Evolutionary conservation across 495 filamentous ascomycete species (phyloP).

Genomic region (Penicillium argentinense): DNA sequence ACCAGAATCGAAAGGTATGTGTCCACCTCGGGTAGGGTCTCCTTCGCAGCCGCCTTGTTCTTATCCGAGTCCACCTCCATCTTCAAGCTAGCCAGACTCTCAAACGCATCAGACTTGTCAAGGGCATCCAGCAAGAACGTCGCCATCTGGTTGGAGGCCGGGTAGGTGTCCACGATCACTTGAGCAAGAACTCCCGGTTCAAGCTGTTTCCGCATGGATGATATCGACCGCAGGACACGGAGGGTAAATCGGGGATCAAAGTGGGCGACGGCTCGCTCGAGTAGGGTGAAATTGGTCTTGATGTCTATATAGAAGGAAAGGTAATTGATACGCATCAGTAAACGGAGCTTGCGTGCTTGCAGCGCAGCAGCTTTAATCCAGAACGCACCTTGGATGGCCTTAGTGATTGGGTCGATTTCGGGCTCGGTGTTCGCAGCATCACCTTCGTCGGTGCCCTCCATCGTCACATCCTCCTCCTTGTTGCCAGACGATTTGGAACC

Average conservation of each 20-base stretch:
- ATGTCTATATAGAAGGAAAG: conserved; percentile 61
- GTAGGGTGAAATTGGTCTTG: conserved; percentile 84
- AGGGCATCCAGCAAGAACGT: conserved; percentile 68
- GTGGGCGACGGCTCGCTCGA: conserved; percentile 87
- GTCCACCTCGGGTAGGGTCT: conserved; percentile 85
- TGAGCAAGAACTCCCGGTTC: conserved; percentile 76
- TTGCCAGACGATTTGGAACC: conserved; percentile 63
- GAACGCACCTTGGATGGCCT: conserved; percentile 62
- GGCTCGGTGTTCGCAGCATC: conserved; percentile 52
- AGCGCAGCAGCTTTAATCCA: conserved; percentile 5
- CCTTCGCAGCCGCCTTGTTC: conserved; percentile 51
- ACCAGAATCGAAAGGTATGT: conserved; percentile 86
- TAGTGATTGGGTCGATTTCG: conserved; percentile 58
- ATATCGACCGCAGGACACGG: conserved; percentile 90
- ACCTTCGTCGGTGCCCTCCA: conserved; percentile 63
- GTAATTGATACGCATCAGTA: conserved; percentile 3
- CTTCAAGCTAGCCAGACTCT: conserved; percentile 51
- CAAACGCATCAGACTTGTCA: conserved; percentile 63
- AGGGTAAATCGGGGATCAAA: conserved; percentile 96
- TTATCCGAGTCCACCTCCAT: conserved; percentile 78
- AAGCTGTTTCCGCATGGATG: conserved; percentile 88
- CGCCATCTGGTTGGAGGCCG: conserved; percentile 61
- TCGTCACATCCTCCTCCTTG: conserved; percentile 70
- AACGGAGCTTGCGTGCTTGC: background rate
- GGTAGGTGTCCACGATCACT: conserved; percentile 78